A percentile compares a stretch with the other conserved stretches of the same genome.
Evolutionary conservation across 2,329 filamentous ascomycete genomes (phyloP).

Genomic region (Bipolaris victoriae): DNA sequence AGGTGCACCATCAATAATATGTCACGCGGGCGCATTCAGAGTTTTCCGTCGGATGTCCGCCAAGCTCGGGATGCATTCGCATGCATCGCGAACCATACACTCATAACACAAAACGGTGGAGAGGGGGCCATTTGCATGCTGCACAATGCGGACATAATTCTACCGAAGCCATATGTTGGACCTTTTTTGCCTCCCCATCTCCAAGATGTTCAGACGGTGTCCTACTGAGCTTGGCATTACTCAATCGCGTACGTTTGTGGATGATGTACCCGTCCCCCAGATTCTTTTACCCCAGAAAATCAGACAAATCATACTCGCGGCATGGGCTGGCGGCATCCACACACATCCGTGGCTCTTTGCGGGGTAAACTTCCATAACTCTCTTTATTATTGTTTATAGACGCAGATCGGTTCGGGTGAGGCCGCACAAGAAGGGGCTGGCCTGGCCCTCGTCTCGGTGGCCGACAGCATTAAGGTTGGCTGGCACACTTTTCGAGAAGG

Average conservation of each 20-base stretch:
- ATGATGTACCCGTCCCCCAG: not conserved
- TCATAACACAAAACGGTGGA: not conserved
- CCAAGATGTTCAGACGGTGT: not conserved
- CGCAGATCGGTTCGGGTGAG: not conserved
- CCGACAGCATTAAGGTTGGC: not conserved
- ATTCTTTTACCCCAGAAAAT: conserved; percentile 12
- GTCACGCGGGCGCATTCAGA: not conserved
- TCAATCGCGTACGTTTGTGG: conserved; percentile 9
- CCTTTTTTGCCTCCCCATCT: not conserved
- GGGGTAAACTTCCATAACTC: conserved; percentile 1
- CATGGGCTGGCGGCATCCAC: not conserved
- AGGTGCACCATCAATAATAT: not conserved
- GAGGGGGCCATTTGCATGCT: not conserved
- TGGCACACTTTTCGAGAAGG: not conserved
- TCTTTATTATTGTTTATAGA: not conserved
- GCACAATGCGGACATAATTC: conserved; percentile 2
- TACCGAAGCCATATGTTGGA: not conserved
- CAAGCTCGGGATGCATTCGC: not conserved
- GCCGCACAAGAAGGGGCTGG: not conserved
- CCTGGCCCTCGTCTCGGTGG: not conserved
- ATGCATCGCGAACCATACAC: not conserved
- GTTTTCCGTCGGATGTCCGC: conserved; percentile 11
- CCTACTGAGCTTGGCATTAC: conserved; percentile 15
- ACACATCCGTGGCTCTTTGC: not conserved
- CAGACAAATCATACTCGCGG: not conserved